These are phyloP conservation scores for Pezicula neosporulosa DNA, from an alignment of 2,329 filamentous ascomycete species.

Conservation along the genomic window DNA sequence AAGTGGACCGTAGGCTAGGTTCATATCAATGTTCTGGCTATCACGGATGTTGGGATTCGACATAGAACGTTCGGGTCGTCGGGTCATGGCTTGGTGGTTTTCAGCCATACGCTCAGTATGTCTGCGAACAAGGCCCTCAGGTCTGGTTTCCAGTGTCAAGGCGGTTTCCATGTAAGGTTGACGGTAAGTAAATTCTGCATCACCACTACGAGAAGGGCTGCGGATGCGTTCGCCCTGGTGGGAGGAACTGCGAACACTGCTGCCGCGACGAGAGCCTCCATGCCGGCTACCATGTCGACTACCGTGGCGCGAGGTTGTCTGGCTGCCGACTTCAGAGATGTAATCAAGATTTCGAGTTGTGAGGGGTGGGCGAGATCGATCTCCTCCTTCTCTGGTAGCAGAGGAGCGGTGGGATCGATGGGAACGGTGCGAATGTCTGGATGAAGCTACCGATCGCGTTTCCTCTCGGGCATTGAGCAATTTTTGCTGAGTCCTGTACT, in stretches of 20 bases:
- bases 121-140: conserved; percentile 15
- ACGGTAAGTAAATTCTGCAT: not conserved
- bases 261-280: not conserved
- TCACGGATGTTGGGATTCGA: conserved; percentile 24
- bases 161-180: conserved; percentile 14
- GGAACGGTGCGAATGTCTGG: conserved; percentile 30
- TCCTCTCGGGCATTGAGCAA: conserved; percentile 38
- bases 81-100: not conserved
- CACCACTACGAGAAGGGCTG: not conserved
- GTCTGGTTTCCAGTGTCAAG: conserved; percentile 7
- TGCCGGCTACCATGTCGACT: not conserved
- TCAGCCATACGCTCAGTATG: conserved; percentile 18
- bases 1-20: conserved; percentile 84
- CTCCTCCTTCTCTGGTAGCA: conserved; percentile 16
- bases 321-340: not conserved
- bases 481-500: conserved; percentile 58
- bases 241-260: not conserved
- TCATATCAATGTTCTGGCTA: conserved; percentile 69
- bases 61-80: conserved; percentile 8
- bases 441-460: conserved; percentile 36
- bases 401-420: conserved; percentile 22
- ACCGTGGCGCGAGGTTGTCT: not conserved
- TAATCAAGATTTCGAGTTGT: not conserved
- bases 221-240: not conserved
- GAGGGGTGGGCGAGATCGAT: conserved; percentile 16